A percentile compares a stretch with the other conserved stretches of the same genome.
Conservation (phyloP, 2,329 filamentous ascomycete genomes). For the Cordyceps cateniannulata region DNA sequence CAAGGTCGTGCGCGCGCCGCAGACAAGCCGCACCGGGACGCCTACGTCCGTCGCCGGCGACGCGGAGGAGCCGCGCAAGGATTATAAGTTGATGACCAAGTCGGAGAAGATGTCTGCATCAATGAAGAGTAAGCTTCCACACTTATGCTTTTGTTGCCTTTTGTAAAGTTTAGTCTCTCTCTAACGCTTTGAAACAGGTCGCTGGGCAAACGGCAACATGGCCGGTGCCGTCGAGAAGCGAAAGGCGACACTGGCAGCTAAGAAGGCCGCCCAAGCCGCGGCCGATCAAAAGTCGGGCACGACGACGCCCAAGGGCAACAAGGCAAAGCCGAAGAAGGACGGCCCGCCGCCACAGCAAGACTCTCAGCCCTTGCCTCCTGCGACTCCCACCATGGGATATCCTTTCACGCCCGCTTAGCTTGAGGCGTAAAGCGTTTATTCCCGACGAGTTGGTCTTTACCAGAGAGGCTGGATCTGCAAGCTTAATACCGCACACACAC, state of each 20-base stretch:
- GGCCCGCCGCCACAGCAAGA: conserved; percentile 19
- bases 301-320: conserved; percentile 30
- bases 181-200: conserved; percentile 30
- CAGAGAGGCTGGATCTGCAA: not conserved
- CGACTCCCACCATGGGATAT: conserved; percentile 2
- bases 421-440: not conserved
- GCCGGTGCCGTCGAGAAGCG: conserved; percentile 53
- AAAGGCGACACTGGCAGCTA: conserved; percentile 53
- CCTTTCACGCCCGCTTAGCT: not conserved
- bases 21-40: conserved; percentile 24
- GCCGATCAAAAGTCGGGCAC: conserved; percentile 30
- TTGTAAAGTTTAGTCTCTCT: not conserved
- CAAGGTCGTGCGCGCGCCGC: conserved; percentile 28
- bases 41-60: conserved; percentile 24
- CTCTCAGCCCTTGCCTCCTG: conserved; percentile 6
- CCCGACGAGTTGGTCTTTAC: not conserved
- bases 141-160: not conserved
- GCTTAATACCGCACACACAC: not conserved
- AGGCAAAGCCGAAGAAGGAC: conserved; percentile 31
- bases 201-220: conserved; percentile 57
- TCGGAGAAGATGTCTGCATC: conserved; percentile 61
- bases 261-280: conserved; percentile 45
- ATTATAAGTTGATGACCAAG: conserved; percentile 57
- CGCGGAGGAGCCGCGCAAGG: conserved; percentile 39
- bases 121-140: conserved; percentile 50